Evolutionary conservation across 257 asterid species (phyloP), one percentile per base, ranked within the genome.

Genomic region (Nicotiana obtusifolia): DNA sequence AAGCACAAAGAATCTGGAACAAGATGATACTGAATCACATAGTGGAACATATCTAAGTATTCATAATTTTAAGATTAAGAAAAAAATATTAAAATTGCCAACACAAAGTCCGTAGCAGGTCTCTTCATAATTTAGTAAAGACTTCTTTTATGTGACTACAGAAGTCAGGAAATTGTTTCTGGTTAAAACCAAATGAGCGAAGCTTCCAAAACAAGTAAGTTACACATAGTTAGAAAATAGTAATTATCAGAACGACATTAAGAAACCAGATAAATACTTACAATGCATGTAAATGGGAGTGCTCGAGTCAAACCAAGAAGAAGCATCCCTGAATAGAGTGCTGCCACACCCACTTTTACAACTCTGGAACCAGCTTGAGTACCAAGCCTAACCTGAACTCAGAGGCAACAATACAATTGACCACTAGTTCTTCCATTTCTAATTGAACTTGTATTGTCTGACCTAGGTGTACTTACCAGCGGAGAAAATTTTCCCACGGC

Each of bases 401-500:
- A 56, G 56, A 71, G 30, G 4, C 64, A 61, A 84, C 26, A 35
- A 73, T 62, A 64, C 1, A 80, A 33, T 20, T 64, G 28, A 54
- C 60, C 20, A 80, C 73, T 76, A 33, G 28, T 77, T 61, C 68
- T 65, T 65, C 10, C 3, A 66, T 56, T 41, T 75, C 41, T 75
- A 15, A 22, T 75, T 49, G 5, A 75, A 75, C 10, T 75, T 75
- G 33, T 75, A 59, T 19, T 47, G 62, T 75, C 31, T 30, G 13
- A 73, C 2, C 30, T 24, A 13, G 53, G 33, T 19, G 66, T 20
- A 89, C 97, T 88, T 82, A 93, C 97, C 93, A 93, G 81, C 33
- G 98, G 98, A 68, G 97, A 94, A 33, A 76, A 44, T 79, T 94
- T 93, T 15, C 95, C 93, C 7, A 93, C 93, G 35, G 97, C 94